These are phyloP conservation scores for Tolypocladium sp. DNA, from an alignment of 2,329 filamentous ascomycete genomes.

Conservation along the genomic window DNA sequence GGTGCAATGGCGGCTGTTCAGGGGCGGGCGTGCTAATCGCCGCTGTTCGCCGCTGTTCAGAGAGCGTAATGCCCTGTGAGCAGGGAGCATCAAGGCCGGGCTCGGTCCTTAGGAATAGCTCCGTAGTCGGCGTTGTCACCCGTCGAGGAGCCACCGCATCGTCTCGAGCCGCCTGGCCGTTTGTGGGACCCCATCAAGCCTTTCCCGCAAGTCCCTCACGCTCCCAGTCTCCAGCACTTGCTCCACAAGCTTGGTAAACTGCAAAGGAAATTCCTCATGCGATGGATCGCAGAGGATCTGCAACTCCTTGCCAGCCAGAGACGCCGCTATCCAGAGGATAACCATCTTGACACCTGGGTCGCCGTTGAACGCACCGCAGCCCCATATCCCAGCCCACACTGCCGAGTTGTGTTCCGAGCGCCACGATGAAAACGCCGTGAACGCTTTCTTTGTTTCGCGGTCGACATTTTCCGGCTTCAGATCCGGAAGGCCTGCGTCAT, in stretches of 20 bases:
- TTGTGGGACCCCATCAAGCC: background rate
- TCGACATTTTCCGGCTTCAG: conserved; percentile 13
- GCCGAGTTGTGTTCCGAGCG: conserved; percentile 1
- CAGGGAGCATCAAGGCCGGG: background rate
- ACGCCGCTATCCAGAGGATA: conserved; percentile 22
- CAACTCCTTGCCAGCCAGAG: conserved; percentile 11
- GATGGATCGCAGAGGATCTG: conserved; percentile 9
- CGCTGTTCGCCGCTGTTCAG: background rate
- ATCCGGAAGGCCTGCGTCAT: conserved; percentile 13
- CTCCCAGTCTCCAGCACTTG: background rate
- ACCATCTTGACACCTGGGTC: conserved; percentile 20
- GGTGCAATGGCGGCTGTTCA: background rate
- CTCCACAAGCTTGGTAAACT: background rate
- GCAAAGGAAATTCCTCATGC: background rate
- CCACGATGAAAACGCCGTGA: conserved; percentile 15
- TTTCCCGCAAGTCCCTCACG: background rate
- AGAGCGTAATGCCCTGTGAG: background rate
- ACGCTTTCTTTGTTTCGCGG: conserved; percentile 20
- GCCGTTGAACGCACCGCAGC: conserved; percentile 25
- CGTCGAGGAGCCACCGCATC: background rate
- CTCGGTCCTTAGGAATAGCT: too few species aligned
- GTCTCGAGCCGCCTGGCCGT: background rate
- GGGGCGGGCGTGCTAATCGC: too few species aligned
- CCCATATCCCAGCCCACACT: conserved; percentile 21
- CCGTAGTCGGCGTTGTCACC: background rate